These are phyloP conservation scores for Pugionium cornutum DNA, from an alignment of 345 rosid species.

Conservation along the genomic window DNA sequence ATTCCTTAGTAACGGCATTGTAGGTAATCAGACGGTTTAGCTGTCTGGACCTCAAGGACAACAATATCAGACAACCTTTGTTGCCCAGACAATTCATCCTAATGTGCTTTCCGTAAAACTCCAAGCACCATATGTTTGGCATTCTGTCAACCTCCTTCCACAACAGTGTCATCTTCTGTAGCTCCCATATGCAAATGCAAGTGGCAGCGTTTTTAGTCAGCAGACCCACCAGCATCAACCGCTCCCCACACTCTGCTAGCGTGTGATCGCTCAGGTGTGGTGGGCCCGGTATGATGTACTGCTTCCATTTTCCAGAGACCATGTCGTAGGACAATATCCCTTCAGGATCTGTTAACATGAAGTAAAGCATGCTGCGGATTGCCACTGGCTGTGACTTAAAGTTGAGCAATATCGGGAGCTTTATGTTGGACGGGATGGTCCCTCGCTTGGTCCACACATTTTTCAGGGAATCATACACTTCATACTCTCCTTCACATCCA, in stretches of 20 bases:
- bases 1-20: slow-evolving; percentile 63
- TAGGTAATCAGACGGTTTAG: slow-evolving; percentile 86
- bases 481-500: slow-evolving; percentile 90
- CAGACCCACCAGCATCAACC: slow-evolving; percentile 89
- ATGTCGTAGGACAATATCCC: slow-evolving; percentile 83
- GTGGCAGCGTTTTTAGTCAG: slow-evolving; percentile 95
- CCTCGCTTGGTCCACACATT: slow-evolving; percentile 80
- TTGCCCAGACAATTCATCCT: slow-evolving; percentile 99
- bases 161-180: slow-evolving; percentile 98
- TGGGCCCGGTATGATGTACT: slow-evolving; percentile 74
- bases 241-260: slow-evolving; percentile 82
- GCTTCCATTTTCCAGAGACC: slow-evolving; percentile 78
- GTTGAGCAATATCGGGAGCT: slow-evolving; percentile 78
- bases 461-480: slow-evolving; percentile 74
- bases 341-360: slow-evolving; percentile 91
- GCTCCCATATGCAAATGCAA: slow-evolving; percentile 98
- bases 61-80: slow-evolving; percentile 83
- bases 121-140: slow-evolving; percentile 99
- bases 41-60: slow-evolving; percentile 85
- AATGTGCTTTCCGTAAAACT: slow-evolving; percentile 98
- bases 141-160: slow-evolving; percentile 99
- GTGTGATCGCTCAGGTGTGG: slow-evolving; percentile 77
- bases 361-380: slow-evolving; percentile 58
- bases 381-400: slow-evolving; percentile 92
- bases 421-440: slow-evolving; percentile 69